Evolutionary conservation across 257 asterid genomes (phyloP).

Genomic region (Solanum virginianum): DNA sequence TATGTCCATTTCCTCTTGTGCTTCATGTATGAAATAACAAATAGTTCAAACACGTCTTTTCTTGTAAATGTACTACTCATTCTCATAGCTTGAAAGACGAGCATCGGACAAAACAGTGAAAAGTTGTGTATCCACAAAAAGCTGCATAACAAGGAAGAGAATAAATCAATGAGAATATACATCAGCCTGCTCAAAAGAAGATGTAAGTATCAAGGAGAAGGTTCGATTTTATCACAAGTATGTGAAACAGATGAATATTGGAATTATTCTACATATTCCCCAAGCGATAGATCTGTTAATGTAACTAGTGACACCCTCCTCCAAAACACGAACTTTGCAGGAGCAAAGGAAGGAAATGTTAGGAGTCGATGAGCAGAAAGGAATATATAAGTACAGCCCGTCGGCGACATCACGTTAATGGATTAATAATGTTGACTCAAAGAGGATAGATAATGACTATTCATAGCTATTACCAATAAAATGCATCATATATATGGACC

Average conservation of each 20-base stretch:
- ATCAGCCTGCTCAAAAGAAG: neutral
- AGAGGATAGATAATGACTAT: neutral
- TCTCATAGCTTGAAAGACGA: slow-evolving; percentile 52
- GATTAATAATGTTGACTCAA: neutral
- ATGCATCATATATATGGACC: neutral
- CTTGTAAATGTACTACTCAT: neutral
- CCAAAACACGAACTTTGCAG: too few relatives aligned
- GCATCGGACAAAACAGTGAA: slow-evolving; percentile 64
- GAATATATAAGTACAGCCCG: neutral
- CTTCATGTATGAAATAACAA: neutral
- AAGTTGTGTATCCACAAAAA: slow-evolving; percentile 73
- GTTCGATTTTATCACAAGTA: neutral
- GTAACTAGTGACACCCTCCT: neutral
- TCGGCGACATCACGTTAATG: neutral
- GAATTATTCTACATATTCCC: neutral
- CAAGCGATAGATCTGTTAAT: neutral
- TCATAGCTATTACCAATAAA: neutral
- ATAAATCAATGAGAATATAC: neutral
- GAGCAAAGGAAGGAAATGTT: neutral
- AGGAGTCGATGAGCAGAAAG: neutral
- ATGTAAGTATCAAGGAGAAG: neutral
- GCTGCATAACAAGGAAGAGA: slow-evolving; percentile 34
- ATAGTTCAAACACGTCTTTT: neutral
- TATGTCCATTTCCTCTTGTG: neutral
- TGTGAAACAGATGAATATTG: neutral